Evolutionary conservation across 805 yeast genomes (phyloP).

Genomic region (Myxozyma melibiosi): DNA sequence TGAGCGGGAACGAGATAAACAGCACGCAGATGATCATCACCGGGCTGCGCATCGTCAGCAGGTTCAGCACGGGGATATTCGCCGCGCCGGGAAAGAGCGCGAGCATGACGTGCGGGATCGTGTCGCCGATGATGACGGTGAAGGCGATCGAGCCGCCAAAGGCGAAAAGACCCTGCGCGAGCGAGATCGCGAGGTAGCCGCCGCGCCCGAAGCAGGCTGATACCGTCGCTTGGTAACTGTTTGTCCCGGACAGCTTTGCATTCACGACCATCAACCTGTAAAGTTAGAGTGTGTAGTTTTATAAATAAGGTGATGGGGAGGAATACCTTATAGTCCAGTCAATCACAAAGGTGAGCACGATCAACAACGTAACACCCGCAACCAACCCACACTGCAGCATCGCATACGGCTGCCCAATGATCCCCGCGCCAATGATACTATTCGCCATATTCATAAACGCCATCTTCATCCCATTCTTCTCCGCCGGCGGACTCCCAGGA

Average conservation of each 20-base stretch:
- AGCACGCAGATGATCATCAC: slow-evolving; percentile 70
- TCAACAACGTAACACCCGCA: slow-evolving; percentile 67
- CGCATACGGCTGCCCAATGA: slow-evolving; percentile 92
- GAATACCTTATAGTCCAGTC: slow-evolving; percentile 74
- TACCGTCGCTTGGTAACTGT: slow-evolving; percentile 84
- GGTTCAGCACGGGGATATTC: slow-evolving; percentile 47
- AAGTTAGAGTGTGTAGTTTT: background rate
- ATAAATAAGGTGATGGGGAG: background rate
- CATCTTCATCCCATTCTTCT: slow-evolving; percentile 66
- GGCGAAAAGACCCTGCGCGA: slow-evolving; percentile 86
- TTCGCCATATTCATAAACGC: slow-evolving; percentile 98
- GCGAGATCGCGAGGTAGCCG: slow-evolving; percentile 68
- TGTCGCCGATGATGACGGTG: slow-evolving; percentile 92
- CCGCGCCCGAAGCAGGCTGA: slow-evolving; percentile 71
- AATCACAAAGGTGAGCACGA: slow-evolving; percentile 64
- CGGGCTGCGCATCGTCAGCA: slow-evolving; percentile 67
- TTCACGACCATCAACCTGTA: slow-evolving; percentile 74
- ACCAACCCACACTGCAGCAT: slow-evolving; percentile 75
- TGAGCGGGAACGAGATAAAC: slow-evolving; percentile 78
- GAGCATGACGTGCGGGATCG: slow-evolving; percentile 84
- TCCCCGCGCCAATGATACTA: slow-evolving; percentile 93
- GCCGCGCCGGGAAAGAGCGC: slow-evolving; percentile 57
- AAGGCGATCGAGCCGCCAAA: slow-evolving; percentile 94
- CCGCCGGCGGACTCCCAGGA: slow-evolving; percentile 36
- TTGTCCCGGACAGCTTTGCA: slow-evolving; percentile 72